These are phyloP conservation scores for Russula ochroleuca DNA, from an alignment of 768 basidiomycete species.

Conservation along the genomic window DNA sequence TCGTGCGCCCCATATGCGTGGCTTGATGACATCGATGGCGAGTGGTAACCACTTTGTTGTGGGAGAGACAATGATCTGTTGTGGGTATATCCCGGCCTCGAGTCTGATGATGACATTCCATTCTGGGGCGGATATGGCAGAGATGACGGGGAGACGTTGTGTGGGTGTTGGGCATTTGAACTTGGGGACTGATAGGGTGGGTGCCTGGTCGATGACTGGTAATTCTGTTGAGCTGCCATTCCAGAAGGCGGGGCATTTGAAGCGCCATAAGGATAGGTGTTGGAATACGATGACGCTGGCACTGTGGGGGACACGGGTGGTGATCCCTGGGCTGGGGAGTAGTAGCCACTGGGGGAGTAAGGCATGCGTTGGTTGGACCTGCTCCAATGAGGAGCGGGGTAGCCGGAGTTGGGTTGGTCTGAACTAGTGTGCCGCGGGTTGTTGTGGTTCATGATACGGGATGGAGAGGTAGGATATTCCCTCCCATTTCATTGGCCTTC, in stretches of 20 bases:
- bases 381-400: conserved; percentile 23
- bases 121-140: conserved; percentile 21
- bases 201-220: conserved; percentile 15
- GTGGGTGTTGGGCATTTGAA: conserved; percentile 4
- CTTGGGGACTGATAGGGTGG: conserved; percentile 15
- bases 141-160: conserved; percentile 9
- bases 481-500: conserved; percentile 21
- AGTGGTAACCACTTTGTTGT: conserved; percentile 2
- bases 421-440: conserved; percentile 26
- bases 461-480: conserved; percentile 12
- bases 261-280: conserved; percentile 16
- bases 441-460: conserved; percentile 26
- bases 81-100: conserved; percentile 19
- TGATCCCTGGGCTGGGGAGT: conserved; percentile 16
- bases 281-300: conserved; percentile 7
- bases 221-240: conserved; percentile 14
- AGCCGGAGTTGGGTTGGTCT: conserved; percentile 18
- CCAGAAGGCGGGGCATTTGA: conserved; percentile 13
- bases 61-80: conserved; percentile 22
- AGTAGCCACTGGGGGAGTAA: conserved; percentile 25
- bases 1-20: conserved; percentile 17
- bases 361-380: conserved; percentile 22
- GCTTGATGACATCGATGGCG: conserved; percentile 5
- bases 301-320: conserved; percentile 19
- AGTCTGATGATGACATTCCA: conserved; percentile 9